phyloP scores from a whole-genome alignment of 2,329 filamentous ascomycete species.

The Gnomoniopsis sp. region DNA sequence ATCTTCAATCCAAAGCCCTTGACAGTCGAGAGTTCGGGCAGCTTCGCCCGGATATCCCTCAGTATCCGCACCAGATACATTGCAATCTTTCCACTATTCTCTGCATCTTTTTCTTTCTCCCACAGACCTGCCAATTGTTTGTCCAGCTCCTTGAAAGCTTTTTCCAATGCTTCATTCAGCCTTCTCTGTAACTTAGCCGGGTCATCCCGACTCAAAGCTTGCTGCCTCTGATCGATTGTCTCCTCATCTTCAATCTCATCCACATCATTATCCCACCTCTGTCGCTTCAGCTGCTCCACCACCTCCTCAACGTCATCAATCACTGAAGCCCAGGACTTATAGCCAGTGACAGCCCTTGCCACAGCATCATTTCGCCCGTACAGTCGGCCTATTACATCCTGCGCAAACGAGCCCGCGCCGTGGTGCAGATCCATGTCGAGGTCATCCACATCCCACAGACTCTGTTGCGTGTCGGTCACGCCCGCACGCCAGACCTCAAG shows the following conservation, averaged over 20 bases:
- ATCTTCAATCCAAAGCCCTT: conserved; percentile 57
- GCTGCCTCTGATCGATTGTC: conserved; percentile 63
- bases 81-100: conserved; percentile 49
- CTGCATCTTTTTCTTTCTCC: conserved; percentile 38
- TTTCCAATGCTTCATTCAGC: conserved; percentile 29
- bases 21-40: conserved; percentile 52
- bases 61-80: conserved; percentile 71
- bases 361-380: conserved; percentile 71
- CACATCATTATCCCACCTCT: conserved; percentile 73
- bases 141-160: conserved; percentile 46
- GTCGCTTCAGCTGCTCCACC: conserved; percentile 62
- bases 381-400: conserved; percentile 64
- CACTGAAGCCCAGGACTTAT: conserved; percentile 70
- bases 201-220: conserved; percentile 63
- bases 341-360: conserved; percentile 57
- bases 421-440: conserved; percentile 63
- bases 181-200: conserved; percentile 33
- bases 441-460: conserved; percentile 66
- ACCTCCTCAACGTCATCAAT: conserved; percentile 64
- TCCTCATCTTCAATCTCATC: conserved; percentile 73
- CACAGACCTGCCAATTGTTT: conserved; percentile 51
- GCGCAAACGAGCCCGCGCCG: conserved; percentile 66
- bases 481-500: conserved; percentile 59
- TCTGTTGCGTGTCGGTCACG: conserved; percentile 44
- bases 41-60: conserved; percentile 66